Evolutionary conservation across 108 stramenopile genomes (phyloP).

Genomic region (Thalassiosira profunda): DNA sequence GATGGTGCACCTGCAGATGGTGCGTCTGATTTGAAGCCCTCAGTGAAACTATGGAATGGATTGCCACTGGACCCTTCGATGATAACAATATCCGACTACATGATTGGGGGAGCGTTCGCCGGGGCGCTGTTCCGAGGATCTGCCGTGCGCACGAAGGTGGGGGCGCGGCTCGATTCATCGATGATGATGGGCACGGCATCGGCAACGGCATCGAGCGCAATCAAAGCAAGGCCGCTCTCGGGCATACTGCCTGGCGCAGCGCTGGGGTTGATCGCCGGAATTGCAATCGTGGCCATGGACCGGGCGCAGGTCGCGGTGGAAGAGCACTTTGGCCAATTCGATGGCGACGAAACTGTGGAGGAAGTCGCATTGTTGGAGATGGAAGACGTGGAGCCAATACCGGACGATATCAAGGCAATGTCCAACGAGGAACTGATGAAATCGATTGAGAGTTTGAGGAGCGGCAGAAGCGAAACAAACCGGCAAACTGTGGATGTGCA

Average conservation of each 20-base stretch:
- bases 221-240: conserved; percentile 15
- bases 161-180: conserved; percentile 30
- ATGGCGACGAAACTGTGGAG: conserved; percentile 16
- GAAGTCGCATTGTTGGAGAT: not conserved
- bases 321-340: conserved; percentile 7
- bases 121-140: conserved; percentile 40
- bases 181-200: conserved; percentile 8
- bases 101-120: conserved; percentile 37
- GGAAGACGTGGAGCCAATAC: conserved; percentile 8
- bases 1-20: too few species aligned
- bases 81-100: conserved; percentile 38
- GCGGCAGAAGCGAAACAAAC: not conserved
- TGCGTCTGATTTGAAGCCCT: not conserved
- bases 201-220: not conserved
- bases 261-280: conserved; percentile 40
- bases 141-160: conserved; percentile 32
- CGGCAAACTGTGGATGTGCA: too few species aligned
- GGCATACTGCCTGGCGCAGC: conserved; percentile 45
- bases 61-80: not conserved
- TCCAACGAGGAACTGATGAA: conserved; percentile 29
- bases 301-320: conserved; percentile 2
- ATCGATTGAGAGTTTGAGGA: conserved; percentile 26
- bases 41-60: not conserved
- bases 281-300: conserved; percentile 28
- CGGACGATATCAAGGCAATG: conserved; percentile 40